Base-by-base conservation (phyloP, 768 basidiomycete genomes). In the Boletellus ananas region DNA sequence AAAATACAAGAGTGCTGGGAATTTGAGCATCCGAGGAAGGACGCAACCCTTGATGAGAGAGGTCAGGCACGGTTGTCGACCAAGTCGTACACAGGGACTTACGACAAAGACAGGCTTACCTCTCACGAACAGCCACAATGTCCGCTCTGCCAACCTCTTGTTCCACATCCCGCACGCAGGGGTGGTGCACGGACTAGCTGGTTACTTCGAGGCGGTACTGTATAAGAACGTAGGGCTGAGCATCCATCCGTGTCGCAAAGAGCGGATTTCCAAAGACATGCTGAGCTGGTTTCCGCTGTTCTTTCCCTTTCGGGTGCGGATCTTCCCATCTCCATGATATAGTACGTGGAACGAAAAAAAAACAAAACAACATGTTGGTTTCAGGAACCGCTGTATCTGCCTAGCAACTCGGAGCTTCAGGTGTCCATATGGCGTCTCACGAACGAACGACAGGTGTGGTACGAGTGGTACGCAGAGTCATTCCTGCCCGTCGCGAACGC, bases 201-300 rank as follows among this genome's bases (percentile, higher is more conserved):
- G 96, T 14, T 99, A 98, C 66, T 99, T 99, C 58, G 95, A 98
- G 70, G 91, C 95, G 0, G 81, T 89, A 10, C 72, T 99, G 4
- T 99, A 99, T 62, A 83, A 80, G n/a, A 84, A 86, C 53, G 76
- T 98, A 18, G 91, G 93, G 1, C 72, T 97, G 21, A 96, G 91
- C 61, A 97, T 96, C 36, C 95, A 98, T 64, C 96, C 96, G 0
- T 80, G 89, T 45, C 82, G 85, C 42, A 91, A 88, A 64, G 87
- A 91, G 23, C 76, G 81, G 40, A 77, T 94, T 47, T 94, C 92
- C 8, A 94, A 90, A 59, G 87, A 98, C 58, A 99, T 99, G 96
- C 75, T 98, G 60, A 97, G 94, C 64, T 99, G 96, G 96, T 99
- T 99, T 72, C 96, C 96, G 0, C 70, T 97, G 17, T 96, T 92